Evolutionary conservation across 225 moss, liverwort and hornwort genomes (phyloP), one percentile per base, ranked within the genome.

Genomic region (Marchantia polymorpha): DNA sequence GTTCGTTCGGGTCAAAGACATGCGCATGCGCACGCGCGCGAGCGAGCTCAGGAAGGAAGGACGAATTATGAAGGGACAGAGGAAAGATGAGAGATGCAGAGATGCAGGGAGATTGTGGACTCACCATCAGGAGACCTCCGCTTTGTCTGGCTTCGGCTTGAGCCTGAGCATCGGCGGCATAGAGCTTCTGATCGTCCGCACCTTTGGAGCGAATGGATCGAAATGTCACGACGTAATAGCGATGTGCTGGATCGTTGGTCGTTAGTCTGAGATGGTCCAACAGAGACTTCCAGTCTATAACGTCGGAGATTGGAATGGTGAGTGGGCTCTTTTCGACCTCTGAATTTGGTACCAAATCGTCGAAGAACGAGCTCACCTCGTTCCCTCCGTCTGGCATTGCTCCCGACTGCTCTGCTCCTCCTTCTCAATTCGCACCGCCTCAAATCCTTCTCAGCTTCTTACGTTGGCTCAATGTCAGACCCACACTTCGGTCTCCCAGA

Each of bases 111-210:
- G 29, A 66, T 22, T 66, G 1, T 66, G 11, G 23, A 26, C 61
- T 13, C 81, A 93, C 95, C 95, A 89, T 88, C 12, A 95, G 81
- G 56, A 95, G 68, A 27, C 95, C 95, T 14, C 92, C 93, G 79
- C 95, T 92, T 69, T 84, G 83, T 69, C 85, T 84, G 20, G 95
- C 95, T 84, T 95, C 95, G 58, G 87, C 92, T 77, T 93, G 91
- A 1, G 95, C 90, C 12, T 87, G 80, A 10, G 89, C 91, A 75
- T 95, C 95, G 4, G 93, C 95, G 46, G 77, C 29, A 78, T 92
- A 95, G 0, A 95, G 93, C 78, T 61, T 86, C 50, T 84, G 72
- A 12, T 79, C 69, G 71, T 95, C 92, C 0, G 90, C 95, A 29
- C 84, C 79, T n/a, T 64, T 8, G 52, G 87, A 87, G 47, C 95